These are phyloP conservation scores for Pseudozyma flocculosa DNA, from an alignment of 1,284 basidiomycete species.

Conservation along the genomic window DNA sequence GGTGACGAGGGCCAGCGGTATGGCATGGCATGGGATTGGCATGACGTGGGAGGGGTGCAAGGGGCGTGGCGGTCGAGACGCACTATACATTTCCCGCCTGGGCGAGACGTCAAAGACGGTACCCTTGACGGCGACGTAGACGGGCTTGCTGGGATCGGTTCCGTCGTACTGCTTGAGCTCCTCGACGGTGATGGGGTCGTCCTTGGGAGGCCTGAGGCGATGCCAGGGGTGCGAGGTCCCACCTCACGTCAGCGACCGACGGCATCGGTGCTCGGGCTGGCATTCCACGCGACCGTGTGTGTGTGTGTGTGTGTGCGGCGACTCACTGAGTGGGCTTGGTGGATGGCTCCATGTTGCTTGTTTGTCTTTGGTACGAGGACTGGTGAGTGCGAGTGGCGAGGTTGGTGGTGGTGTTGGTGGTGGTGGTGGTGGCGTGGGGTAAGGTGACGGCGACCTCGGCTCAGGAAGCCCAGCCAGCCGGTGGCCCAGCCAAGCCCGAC, in stretches of 20 bases:
- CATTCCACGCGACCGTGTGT: too few relatives aligned
- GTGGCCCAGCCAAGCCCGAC: too few relatives aligned
- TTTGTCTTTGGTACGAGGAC: not conserved
- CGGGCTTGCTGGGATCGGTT: slow-evolving; percentile 66
- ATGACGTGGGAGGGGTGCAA: too few relatives aligned
- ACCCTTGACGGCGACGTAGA: slow-evolving; percentile 89
- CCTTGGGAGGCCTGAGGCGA: slow-evolving; percentile 69
- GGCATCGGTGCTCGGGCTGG: not conserved
- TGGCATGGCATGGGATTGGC: too few relatives aligned
- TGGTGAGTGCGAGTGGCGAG: too few relatives aligned
- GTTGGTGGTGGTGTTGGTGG: too few relatives aligned
- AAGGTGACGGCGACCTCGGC: too few relatives aligned
- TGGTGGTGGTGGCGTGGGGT: too few relatives aligned
- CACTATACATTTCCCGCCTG: slow-evolving; percentile 79
- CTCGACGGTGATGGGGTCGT: slow-evolving; percentile 72
- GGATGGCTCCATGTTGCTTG: slow-evolving; percentile 34
- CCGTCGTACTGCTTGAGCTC: slow-evolving; percentile 74
- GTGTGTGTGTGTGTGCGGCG: too few relatives aligned
- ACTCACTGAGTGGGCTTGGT: slow-evolving; percentile 48
- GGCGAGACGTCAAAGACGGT: slow-evolving; percentile 75
- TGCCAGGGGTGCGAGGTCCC: slow-evolving; percentile 6
- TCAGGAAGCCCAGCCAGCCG: too few relatives aligned
- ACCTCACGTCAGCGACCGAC: not conserved
- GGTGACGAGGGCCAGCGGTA: too few relatives aligned
- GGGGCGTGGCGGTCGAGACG: too few relatives aligned